These are phyloP conservation scores for Aureobasidium subglaciale DNA, from an alignment of 2,329 filamentous ascomycete genomes.

Conservation along the genomic window DNA sequence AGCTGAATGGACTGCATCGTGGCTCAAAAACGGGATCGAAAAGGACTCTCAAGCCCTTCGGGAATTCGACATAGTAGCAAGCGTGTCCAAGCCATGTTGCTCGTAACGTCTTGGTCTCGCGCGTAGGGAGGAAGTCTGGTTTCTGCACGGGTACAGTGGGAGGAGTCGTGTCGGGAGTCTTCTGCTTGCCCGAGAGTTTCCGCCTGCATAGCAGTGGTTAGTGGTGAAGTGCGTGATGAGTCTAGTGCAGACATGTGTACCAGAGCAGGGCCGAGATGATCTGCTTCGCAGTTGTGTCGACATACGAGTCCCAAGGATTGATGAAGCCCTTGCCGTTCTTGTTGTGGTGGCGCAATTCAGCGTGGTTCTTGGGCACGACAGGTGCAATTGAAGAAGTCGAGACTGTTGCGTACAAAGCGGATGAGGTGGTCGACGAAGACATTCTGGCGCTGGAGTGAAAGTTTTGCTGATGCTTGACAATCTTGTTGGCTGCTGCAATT, in stretches of 20 bases:
- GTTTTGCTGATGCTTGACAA: background rate
- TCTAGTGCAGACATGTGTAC: conserved; percentile 24
- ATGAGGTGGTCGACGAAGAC: conserved; percentile 25
- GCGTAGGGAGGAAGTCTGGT: conserved; percentile 58
- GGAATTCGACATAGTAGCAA: conserved; percentile 88
- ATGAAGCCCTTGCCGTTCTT: conserved; percentile 47
- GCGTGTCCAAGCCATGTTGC: conserved; percentile 95
- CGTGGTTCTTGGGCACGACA: conserved; percentile 38
- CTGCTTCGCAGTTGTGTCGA: conserved; percentile 28
- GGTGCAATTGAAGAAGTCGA: conserved; percentile 31
- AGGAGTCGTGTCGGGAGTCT: conserved; percentile 55
- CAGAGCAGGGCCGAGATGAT: conserved; percentile 34
- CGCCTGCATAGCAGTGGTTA: conserved; percentile 30
- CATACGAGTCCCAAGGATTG: conserved; percentile 53
- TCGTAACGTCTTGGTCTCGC: conserved; percentile 56
- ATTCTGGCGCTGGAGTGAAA: conserved; percentile 20
- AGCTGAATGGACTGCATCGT: conserved; percentile 69
- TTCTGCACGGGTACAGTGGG: conserved; percentile 60
- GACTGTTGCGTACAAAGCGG: conserved; percentile 35
- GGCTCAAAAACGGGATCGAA: conserved; percentile 93
- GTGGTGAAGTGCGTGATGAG: background rate
- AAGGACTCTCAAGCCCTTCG: conserved; percentile 74
- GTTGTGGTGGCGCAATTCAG: conserved; percentile 44
- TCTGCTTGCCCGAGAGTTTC: conserved; percentile 43
- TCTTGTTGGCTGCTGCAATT: background rate